Percentiles rank a stretch among this genome's conserved stretches.
These are phyloP conservation scores for Vitis labrusca DNA, from an alignment of 164 flowering plant species.

Conservation along the genomic window DNA sequence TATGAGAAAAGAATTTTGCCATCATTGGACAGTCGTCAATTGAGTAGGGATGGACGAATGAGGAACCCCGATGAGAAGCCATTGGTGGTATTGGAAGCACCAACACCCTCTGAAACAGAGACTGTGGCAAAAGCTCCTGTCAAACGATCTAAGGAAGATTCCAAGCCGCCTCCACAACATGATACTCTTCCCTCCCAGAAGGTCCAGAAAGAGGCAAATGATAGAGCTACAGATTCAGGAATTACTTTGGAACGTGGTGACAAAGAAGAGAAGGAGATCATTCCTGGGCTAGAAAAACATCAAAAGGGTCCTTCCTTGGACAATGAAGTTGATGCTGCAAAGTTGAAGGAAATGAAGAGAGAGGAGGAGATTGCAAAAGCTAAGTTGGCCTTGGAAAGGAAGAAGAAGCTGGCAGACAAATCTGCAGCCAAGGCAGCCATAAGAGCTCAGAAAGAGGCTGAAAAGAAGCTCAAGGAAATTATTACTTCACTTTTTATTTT, in stretches of 20 bases:
- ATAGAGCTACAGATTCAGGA: slow-evolving; percentile 24
- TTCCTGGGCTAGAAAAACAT: slow-evolving; percentile 25
- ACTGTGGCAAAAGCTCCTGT: slow-evolving; percentile 31
- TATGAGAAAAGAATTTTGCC: slow-evolving; percentile 70
- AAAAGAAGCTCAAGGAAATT: slow-evolving; percentile 86
- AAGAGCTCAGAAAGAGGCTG: slow-evolving; percentile 88
- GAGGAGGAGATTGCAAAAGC: slow-evolving; percentile 88
- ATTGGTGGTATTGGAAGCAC: slow-evolving; percentile 36
- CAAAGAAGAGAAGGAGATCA: slow-evolving; percentile 34
- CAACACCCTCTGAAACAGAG: slow-evolving; percentile 37
- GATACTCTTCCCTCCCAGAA: slow-evolving; percentile 31
- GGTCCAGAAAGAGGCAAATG: slow-evolving; percentile 45
- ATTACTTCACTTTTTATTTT: slow-evolving; percentile 7
- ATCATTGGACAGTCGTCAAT: slow-evolving; percentile 72
- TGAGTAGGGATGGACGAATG: slow-evolving; percentile 84
- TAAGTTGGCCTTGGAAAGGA: slow-evolving; percentile 69
- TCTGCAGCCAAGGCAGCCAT: slow-evolving; percentile 71
- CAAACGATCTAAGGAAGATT: slow-evolving; percentile 58
- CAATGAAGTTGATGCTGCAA: slow-evolving; percentile 47
- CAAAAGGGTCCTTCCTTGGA: slow-evolving; percentile 29
- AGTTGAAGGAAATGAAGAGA: slow-evolving; percentile 74
- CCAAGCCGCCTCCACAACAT: slow-evolving; percentile 28
- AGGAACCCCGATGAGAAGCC: slow-evolving; percentile 88
- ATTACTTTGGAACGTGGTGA: slow-evolving; percentile 22
- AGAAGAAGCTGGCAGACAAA: slow-evolving; percentile 65